Evolutionary conservation across 495 filamentous ascomycete genomes (phyloP), one percentile per base, ranked within the genome.

Genomic region (Podospora pseudocomata): DNA sequence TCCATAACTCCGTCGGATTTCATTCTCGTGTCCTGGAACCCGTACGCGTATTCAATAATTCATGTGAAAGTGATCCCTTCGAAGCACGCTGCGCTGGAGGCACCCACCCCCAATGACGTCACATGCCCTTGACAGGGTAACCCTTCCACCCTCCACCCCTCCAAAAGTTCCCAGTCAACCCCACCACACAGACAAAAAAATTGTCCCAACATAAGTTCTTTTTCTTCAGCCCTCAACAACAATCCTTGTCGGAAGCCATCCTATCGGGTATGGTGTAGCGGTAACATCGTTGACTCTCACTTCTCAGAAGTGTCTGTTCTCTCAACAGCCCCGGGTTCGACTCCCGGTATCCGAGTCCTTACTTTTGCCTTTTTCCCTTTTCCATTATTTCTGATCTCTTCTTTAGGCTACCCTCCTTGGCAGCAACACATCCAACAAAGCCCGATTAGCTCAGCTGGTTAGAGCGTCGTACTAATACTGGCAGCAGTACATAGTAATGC

Each of bases 251-350:
- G 55, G 55, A 58, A 26, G 55, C 55, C 55, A 58, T 58, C 55
- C 55, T 58, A 27, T 62, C 60, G 60, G 60, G 30, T 63, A 63
- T 63, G 61, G 61, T 63, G 30, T 63, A 63, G 61, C 61, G 61
- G 28, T 63, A 63, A 63, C 61, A 63, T 44, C 30, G 61, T 44
- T 63, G 27, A 63, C 30, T 63, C 61, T 63, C 61, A 63, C 61
- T 44, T 63, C 61, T 20, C 30, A 63, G 30, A 63, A 63, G 28
- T 63, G 61, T 26, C 27, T 34, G 30, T 20, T 63, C 30, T 63
- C 28, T 63, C 61, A 63, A 63, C 61, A 63, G 28, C 61, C 61
- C 61, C 61, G 61, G 30, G 61, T 63, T 63, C 61, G 61, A 63
- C 61, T 63, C 61, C 61, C 61, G 61, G 61, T 63, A 39, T 44